Base-by-base conservation (phyloP, 1,284 basidiomycete genomes). In the Ustilago cynodontis region DNA sequence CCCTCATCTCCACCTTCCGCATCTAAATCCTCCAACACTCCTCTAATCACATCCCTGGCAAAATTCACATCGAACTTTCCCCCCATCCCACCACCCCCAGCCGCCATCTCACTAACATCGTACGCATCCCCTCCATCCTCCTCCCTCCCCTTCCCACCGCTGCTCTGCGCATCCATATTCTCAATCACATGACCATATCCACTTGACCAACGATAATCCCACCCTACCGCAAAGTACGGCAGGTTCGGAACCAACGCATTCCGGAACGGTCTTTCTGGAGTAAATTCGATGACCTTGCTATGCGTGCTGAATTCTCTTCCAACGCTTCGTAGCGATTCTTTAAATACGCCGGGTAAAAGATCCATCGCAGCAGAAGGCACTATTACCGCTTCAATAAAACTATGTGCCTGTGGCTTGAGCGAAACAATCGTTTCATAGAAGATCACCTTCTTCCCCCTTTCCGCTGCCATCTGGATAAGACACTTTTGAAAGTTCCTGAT, bases 161-260 rank as follows among this genome's bases (percentile, higher is more conserved):
- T n/a, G 45, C 92, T 91, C 45, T 89, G 90, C 7, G 39, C 11
- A 35, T 84, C 81, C 6, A 77, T 68, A 11, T 71, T 71, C 29
- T 85, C 83, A 29, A 85, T 85, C 13, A 85, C 91, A 1, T 99
- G 97, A 0, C 97, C 97, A 84, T 95, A 99, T 1, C 85, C 85
- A 18, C 64, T 76, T 22, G 69, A 55, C 31, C 96, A 95, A 82
- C 94, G 95, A 87, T 99, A 90, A 87, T 99, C 97, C 87, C 95
- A 99, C 82, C 94, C 93, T 1, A 99, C 93, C 92, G 95, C 95
- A 85, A 99, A 99, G 87, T 99, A 99, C 0, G 97, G 97, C 49
- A 99, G 87, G 81, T 98, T 95, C 1, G 95, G 91, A 6, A 99
- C 96, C 91, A 99, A 69, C 10, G 68, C 71, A 9, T 66, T 50